phyloP scores from a whole-genome alignment of 352 stramenopile genomes.

The Bremia lactucae region DNA sequence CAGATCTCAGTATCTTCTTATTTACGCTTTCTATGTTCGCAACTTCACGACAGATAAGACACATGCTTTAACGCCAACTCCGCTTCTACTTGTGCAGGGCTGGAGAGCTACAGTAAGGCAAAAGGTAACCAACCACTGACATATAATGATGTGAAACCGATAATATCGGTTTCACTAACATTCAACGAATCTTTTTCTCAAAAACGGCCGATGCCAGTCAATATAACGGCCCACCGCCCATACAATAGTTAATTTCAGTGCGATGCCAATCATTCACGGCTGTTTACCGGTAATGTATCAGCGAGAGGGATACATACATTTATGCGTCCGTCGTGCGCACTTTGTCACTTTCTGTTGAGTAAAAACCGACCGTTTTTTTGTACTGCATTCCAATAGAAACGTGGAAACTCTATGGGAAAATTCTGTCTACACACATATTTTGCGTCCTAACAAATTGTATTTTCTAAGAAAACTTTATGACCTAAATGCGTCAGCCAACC shows the following conservation, averaged over 20 bases:
- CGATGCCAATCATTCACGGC: constrained; percentile 8
- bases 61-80: not conserved
- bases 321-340: constrained; percentile 1
- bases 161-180: too few species aligned
- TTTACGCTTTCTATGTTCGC: too few species aligned
- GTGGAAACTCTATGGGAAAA: constrained; percentile 15
- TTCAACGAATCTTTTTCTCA: constrained; percentile 14
- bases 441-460: too few species aligned
- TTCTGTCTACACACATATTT: too few species aligned
- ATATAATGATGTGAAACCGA: constrained; percentile 4
- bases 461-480: not conserved
- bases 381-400: not conserved
- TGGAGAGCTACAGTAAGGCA: not conserved
- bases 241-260: not conserved
- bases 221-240: constrained; percentile 4
- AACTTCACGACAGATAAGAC: too few species aligned
- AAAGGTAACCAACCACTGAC: not conserved
- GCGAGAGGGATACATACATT: not conserved
- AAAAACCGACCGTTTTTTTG: constrained; percentile 11
- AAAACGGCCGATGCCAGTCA: constrained; percentile 9
- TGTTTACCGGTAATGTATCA: constrained; percentile 1
- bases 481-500: constrained; percentile 25
- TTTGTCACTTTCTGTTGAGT: constrained; percentile 3
- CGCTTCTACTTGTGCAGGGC: not conserved
- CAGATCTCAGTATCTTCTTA: too few species aligned